These are phyloP conservation scores for Nematocida sp. DNA, from an alignment of 371 early-diverging fungal genomes.

Conservation along the genomic window DNA sequence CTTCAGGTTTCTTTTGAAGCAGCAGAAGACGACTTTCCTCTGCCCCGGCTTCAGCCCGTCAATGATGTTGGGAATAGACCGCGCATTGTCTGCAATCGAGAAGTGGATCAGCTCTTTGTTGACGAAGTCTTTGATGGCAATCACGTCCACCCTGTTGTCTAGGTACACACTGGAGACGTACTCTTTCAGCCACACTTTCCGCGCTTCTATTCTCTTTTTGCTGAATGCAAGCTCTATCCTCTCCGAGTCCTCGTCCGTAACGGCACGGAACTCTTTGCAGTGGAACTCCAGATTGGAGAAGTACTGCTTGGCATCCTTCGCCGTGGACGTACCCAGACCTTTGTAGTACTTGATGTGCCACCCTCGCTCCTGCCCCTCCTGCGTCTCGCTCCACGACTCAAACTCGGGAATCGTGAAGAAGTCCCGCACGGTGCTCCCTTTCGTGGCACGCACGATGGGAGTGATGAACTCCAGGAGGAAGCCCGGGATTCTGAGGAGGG, in stretches of 20 bases:
- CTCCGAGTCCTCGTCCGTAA: conserved; percentile 69
- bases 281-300: conserved; percentile 76
- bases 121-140: conserved; percentile 85
- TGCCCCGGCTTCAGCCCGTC: conserved; percentile 98
- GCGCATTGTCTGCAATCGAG: conserved; percentile 88
- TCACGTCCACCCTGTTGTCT: conserved; percentile 73
- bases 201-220: conserved; percentile 84
- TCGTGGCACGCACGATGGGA: conserved; percentile 80
- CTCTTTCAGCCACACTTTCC: conserved; percentile 85
- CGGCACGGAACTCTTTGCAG: conserved; percentile 73
- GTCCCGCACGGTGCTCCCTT: conserved; percentile 50
- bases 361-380: conserved; percentile 64
- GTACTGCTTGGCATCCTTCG: conserved; percentile 84
- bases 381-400: conserved; percentile 70
- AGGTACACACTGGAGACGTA: conserved; percentile 85
- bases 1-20: conserved; percentile 76
- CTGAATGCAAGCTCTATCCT: conserved; percentile 93
- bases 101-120: conserved; percentile 92
- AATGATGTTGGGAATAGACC: conserved; percentile 90
- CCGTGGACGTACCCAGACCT: conserved; percentile 90
- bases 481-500: conserved; percentile 79
- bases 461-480: conserved; percentile 97
- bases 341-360: conserved; percentile 82
- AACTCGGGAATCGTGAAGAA: conserved; percentile 96
- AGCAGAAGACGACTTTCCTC: conserved; percentile 86